phyloP scores from a whole-genome alignment of 176 grass and related monocot genomes.

The Aegilops sharonensis region DNA sequence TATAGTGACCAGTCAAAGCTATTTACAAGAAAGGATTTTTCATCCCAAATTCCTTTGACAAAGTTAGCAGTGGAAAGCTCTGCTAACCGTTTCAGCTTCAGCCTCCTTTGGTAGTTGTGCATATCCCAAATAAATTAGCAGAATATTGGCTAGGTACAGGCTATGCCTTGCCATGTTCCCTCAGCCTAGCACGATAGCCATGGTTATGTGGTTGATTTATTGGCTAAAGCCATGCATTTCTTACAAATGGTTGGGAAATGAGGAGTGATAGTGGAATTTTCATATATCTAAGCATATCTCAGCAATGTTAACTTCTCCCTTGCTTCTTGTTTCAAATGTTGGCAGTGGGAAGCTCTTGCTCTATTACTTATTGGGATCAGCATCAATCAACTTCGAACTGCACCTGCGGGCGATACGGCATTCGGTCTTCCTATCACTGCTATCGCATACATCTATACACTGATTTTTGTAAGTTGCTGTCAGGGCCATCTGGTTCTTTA shows the following conservation, averaged over 20 bases:
- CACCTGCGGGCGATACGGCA: constrained; percentile 57
- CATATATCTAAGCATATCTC: not conserved
- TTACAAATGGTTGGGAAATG: not conserved
- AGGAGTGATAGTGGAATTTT: not conserved
- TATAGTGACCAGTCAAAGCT: not conserved
- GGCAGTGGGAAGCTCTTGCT: constrained; percentile 98
- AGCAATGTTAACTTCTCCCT: constrained; percentile 6
- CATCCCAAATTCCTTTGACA: not conserved
- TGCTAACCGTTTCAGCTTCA: not conserved
- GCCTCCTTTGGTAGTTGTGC: not conserved
- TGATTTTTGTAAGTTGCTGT: constrained; percentile 86
- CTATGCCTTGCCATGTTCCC: not conserved
- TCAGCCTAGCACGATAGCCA: constrained; percentile 27
- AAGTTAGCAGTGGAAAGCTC: not conserved
- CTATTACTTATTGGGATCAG: constrained; percentile 96
- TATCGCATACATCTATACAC: constrained; percentile 85
- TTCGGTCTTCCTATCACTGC: constrained; percentile 81
- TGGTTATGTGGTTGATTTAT: not conserved
- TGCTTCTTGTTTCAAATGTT: constrained; percentile 17
- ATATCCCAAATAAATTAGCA: not conserved
- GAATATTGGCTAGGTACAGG: not conserved
- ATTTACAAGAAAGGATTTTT: not conserved
- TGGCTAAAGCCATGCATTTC: not conserved
- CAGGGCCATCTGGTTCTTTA: constrained; percentile 2
- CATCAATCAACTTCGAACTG: constrained; percentile 86